Percentiles rank a stretch among this genome's conserved stretches.
Conservation (phyloP, 2,329 filamentous ascomycete species). For the Botrytis porri region DNA sequence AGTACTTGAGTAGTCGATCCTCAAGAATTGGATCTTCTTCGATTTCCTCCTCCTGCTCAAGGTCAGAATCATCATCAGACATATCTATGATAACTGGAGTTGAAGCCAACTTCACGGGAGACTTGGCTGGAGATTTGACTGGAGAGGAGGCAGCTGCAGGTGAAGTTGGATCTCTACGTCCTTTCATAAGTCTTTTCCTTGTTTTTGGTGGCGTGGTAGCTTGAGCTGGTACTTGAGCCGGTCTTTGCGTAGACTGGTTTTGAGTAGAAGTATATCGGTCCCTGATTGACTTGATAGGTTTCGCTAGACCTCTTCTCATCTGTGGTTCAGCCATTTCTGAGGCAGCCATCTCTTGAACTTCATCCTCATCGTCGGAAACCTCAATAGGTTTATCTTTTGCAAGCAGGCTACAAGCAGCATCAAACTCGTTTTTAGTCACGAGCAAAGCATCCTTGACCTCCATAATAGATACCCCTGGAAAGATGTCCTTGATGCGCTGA, state of each 20-base stretch:
- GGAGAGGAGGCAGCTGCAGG: constrained; percentile 30
- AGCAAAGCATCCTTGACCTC: constrained; percentile 50
- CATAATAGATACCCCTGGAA: constrained; percentile 46
- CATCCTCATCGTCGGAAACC: constrained; percentile 39
- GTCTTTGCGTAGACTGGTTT: constrained; percentile 33
- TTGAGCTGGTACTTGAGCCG: constrained; percentile 20
- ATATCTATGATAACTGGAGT: constrained; percentile 29
- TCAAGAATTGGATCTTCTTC: constrained; percentile 48
- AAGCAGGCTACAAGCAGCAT: constrained; percentile 52
- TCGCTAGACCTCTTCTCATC: constrained; percentile 55
- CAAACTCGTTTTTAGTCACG: constrained; percentile 49
- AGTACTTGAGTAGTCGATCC: constrained; percentile 66
- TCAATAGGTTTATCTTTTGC: constrained; percentile 30
- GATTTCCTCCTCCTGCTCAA: constrained; percentile 30
- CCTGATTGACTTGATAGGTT: constrained; percentile 53
- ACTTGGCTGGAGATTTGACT: constrained; percentile 23
- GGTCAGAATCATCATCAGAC: constrained; percentile 36
- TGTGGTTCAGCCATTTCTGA: constrained; percentile 42
- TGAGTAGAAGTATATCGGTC: constrained; percentile 56
- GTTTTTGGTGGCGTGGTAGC: constrained; percentile 32
- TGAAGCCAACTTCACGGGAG: constrained; percentile 25
- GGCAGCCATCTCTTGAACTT: constrained; percentile 25
- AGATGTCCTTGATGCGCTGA: constrained; percentile 48
- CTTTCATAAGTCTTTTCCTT: constrained; percentile 37
- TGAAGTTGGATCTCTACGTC: constrained; percentile 34